Evolutionary conservation across 1,284 basidiomycete species (phyloP).

Genomic region (Testicularia cyperi): DNA sequence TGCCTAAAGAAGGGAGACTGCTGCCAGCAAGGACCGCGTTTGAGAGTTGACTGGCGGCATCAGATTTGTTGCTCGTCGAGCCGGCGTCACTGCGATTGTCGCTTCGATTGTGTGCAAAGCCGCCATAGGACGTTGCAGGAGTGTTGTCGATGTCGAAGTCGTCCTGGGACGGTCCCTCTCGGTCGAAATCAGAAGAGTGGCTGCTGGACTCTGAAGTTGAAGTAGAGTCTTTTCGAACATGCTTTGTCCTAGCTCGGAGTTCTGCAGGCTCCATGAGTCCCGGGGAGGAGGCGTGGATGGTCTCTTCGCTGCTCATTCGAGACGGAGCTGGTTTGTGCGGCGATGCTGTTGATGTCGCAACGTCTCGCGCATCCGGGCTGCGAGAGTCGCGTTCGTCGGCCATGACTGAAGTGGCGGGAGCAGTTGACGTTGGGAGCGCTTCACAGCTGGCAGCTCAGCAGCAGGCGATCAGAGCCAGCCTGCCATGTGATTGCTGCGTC

Average conservation of each 20-base stretch:
- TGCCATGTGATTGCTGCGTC: too few relatives aligned
- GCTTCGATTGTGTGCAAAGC: conserved; percentile 14
- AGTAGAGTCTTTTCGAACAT: conserved; percentile 11
- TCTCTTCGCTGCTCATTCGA: background rate
- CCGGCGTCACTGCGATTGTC: too few relatives aligned
- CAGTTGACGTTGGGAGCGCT: too few relatives aligned
- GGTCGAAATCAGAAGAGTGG: conserved; percentile 24
- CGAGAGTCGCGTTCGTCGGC: too few relatives aligned
- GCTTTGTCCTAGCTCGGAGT: conserved; percentile 15
- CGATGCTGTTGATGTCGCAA: too few relatives aligned
- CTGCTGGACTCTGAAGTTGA: conserved; percentile 21
- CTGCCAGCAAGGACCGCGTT: conserved; percentile 9
- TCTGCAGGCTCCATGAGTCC: conserved; percentile 17
- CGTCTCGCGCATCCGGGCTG: too few relatives aligned
- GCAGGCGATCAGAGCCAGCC: too few relatives aligned
- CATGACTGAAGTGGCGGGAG: too few relatives aligned
- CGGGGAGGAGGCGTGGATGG: background rate
- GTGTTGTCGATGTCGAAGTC: conserved; percentile 36
- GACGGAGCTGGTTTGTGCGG: too few relatives aligned
- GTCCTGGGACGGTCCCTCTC: conserved; percentile 27
- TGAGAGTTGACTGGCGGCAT: conserved; percentile 14
- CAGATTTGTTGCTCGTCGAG: conserved; percentile 11
- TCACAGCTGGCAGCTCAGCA: too few relatives aligned
- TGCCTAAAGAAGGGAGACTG: conserved; percentile 5
- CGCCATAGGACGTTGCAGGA: conserved; percentile 30